These are phyloP conservation scores for Lachancea sp. DNA, from an alignment of 805 yeast genomes.

Conservation along the genomic window DNA sequence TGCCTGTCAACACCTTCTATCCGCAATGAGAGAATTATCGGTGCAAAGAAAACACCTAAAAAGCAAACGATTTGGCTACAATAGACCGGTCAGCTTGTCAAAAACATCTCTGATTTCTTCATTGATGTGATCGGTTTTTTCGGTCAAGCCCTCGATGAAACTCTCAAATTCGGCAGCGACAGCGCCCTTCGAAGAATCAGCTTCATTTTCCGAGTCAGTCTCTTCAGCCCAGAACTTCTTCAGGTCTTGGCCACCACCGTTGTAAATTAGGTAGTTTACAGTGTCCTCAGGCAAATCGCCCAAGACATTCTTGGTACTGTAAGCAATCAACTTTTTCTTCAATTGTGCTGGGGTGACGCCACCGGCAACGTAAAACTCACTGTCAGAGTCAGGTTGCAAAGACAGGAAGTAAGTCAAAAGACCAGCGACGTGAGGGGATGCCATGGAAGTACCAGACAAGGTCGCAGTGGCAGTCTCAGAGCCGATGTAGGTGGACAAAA, in stretches of 20 bases:
- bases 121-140: slow-evolving; percentile 22
- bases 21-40: background rate
- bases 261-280: slow-evolving; percentile 70
- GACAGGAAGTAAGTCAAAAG: slow-evolving; percentile 83
- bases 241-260: slow-evolving; percentile 74
- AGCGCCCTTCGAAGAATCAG: background rate
- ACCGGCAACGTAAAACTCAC: slow-evolving; percentile 51
- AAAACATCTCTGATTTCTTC: slow-evolving; percentile 25
- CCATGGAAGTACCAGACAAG: slow-evolving; percentile 96
- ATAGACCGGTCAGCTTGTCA: slow-evolving; percentile 17
- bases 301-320: slow-evolving; percentile 54
- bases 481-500: slow-evolving; percentile 79
- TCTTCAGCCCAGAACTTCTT: slow-evolving; percentile 50
- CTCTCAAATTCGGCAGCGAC: slow-evolving; percentile 6
- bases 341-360: slow-evolving; percentile 64
- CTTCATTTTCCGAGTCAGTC: background rate
- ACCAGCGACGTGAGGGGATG: slow-evolving; percentile 94
- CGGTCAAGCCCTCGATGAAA: slow-evolving; percentile 17
- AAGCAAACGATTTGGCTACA: background rate
- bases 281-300: slow-evolving; percentile 64
- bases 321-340: slow-evolving; percentile 68
- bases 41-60: no score
- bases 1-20: no score
- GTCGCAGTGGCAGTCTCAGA: slow-evolving; percentile 70
- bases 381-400: slow-evolving; percentile 67